Evolutionary conservation across 176 grass and related monocot genomes (phyloP).

Genomic region (Thinopyrum elongatum): DNA sequence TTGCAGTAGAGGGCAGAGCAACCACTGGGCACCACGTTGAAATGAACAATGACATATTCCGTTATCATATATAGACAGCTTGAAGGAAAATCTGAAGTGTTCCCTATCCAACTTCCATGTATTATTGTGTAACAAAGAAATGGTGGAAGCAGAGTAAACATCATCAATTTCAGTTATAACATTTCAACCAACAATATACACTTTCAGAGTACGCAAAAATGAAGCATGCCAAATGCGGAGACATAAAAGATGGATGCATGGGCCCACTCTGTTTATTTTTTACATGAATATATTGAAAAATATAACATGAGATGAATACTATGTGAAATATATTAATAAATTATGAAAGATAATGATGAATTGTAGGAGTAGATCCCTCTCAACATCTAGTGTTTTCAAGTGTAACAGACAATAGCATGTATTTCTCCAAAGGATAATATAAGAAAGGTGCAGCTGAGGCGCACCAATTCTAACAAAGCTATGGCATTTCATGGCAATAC

Average conservation of each 20-base stretch:
- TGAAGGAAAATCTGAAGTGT: no score
- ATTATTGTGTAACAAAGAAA: no score
- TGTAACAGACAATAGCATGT: not conserved
- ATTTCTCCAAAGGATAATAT: not conserved
- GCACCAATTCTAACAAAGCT: not conserved
- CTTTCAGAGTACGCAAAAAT: not conserved
- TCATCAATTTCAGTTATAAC: not conserved
- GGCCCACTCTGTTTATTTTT: not conserved
- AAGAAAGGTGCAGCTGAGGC: not conserved
- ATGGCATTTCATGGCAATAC: not conserved
- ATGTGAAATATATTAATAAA: not conserved
- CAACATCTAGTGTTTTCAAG: not conserved
- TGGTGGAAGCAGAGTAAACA: slow-evolving; percentile 30
- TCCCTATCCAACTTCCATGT: no score
- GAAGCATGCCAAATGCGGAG: not conserved
- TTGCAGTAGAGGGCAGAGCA: no score
- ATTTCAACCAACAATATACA: not conserved
- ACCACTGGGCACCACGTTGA: no score
- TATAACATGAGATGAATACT: not conserved
- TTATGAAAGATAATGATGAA: no score
- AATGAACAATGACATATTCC: no score
- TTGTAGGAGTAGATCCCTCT: not conserved
- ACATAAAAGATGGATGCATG: not conserved
- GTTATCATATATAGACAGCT: no score
- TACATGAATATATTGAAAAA: not conserved